Evolutionary conservation across 2,329 filamentous ascomycete genomes (phyloP), one percentile per base, ranked within the genome.

Genomic region (Neonectria coccinea): DNA sequence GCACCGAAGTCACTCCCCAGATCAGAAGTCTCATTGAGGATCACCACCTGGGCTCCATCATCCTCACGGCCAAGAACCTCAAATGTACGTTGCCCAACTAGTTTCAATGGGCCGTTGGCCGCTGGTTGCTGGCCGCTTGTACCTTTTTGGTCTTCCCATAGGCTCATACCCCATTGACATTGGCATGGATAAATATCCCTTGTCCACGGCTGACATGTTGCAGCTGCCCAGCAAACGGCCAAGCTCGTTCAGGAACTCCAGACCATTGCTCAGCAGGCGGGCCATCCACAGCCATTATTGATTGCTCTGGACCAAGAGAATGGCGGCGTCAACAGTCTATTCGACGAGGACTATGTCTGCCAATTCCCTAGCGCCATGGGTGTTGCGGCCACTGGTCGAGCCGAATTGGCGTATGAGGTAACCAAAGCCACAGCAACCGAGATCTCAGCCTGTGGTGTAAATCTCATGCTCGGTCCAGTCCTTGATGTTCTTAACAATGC

Each of bases 331-430:
- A 98, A 97, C 82, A 97, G 93, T 80, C 86, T 98, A 2, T 97
- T 97, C 75, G 95, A 98, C 77, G 94, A 97, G 72, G 93, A 96
- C 74, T 96, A 94, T 77, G 95, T 98, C 71, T 94, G 93, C 70
- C 96, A 98, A 77, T 99, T 97, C 72, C 96, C 96, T 9, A 97
- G 94, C 75, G 92, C 95, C 67, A 98, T 99, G 95, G 95, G 94
- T 12, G 86, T 97, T 65, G 94, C 95, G n/a, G 96, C 96, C 22
- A 94, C 94, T 5, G 93, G 94, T 25, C 94, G 91, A 11, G 90
- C 90, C 39, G 89, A 96, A 11, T 83, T 98, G 59, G 93, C 95
- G 6, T 97, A 95, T 76, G 91, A 95, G 71, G 89, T 98, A 59
- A 95, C 94, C 61, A 94, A 95, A 79, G 94, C 96, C 16, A 98